These are phyloP conservation scores for Papiliotrema flavescens DNA, from an alignment of 1,284 basidiomycete species.

Conservation along the genomic window DNA sequence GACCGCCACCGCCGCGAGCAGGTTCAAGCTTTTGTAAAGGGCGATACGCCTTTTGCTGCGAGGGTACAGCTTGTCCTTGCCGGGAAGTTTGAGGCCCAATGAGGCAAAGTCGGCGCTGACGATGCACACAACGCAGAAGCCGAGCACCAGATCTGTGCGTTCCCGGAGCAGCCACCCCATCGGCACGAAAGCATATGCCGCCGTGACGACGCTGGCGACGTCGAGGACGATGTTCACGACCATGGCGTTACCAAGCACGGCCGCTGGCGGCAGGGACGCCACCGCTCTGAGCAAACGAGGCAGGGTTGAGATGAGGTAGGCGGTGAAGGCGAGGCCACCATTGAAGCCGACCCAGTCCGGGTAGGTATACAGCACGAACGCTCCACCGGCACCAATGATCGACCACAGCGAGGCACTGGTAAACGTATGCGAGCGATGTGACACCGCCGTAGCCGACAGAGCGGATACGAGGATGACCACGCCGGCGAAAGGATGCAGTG, in stretches of 20 bases:
- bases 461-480: constrained; percentile 66
- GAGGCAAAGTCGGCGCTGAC: constrained; percentile 8
- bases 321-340: constrained; percentile 64
- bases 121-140: constrained; percentile 23
- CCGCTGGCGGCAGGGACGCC: constrained; percentile 38
- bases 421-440: neutral
- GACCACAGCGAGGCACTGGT: neutral
- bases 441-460: constrained; percentile 41
- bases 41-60: constrained; percentile 16
- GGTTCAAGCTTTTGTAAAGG: constrained; percentile 30
- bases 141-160: constrained; percentile 62
- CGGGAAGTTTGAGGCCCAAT: constrained; percentile 16
- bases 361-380: constrained; percentile 60
- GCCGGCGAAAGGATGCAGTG: constrained; percentile 68
- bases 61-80: constrained; percentile 8
- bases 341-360: constrained; percentile 71
- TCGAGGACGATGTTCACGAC: constrained; percentile 64
- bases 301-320: constrained; percentile 65
- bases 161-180: constrained; percentile 76
- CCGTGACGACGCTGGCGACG: constrained; percentile 72
- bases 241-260: constrained; percentile 59
- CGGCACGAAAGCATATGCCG: constrained; percentile 92
- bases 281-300: constrained; percentile 57
- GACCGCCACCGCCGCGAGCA: constrained; percentile 33
- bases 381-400: constrained; percentile 40